Base-by-base conservation (phyloP, 1,284 basidiomycete genomes). In the Flammula alnicola region DNA sequence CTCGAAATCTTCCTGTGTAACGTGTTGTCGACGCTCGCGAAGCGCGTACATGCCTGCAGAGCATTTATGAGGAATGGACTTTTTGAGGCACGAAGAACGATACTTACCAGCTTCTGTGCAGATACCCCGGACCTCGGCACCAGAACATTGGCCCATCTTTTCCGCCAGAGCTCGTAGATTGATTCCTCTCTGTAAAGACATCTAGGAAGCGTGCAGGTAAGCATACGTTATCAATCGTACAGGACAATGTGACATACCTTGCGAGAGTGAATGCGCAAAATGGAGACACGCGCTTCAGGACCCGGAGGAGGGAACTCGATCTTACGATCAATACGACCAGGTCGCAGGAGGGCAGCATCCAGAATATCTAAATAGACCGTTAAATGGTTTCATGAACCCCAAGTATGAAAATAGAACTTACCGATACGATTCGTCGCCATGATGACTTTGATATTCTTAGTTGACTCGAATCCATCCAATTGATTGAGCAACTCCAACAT, bases 271-370 rank as follows among this genome's bases (percentile, higher is more conserved):
- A 98, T 98, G 46, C 95, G 88, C 39, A 99, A 81, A 69, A 99
- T 99, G 19, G 93, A 92, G 35, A 98, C 93, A 62, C 96, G 90
- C 5, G 96, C 96, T 70, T 98, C 95, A 1, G 95, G 96, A 7
- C 96, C 97, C 48, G 97, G 96, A 41, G 96, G 96, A 20, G 97
- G 97, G 77, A 99, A 98, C 72, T 99, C 96, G 62, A 99, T 99
- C 78, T 98, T 98, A 47, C 96, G 84, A 75, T 99, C 96, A 63
- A 99, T 98, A 66, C 96, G 93, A 27, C 96, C 96, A 4, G 96
- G 95, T 59, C 96, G 87, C 25, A 99, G 80, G 19, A 99, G 79
- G 0, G 96, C 96, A 44, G 93, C 88, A 69, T 98, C 96, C 59
- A 99, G 84, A 58, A 98, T 98, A 73, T 99, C 93, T 90, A 56